Conservation (phyloP, 78 protist genomes). For the Tieghemostelium lacteum region DNA sequence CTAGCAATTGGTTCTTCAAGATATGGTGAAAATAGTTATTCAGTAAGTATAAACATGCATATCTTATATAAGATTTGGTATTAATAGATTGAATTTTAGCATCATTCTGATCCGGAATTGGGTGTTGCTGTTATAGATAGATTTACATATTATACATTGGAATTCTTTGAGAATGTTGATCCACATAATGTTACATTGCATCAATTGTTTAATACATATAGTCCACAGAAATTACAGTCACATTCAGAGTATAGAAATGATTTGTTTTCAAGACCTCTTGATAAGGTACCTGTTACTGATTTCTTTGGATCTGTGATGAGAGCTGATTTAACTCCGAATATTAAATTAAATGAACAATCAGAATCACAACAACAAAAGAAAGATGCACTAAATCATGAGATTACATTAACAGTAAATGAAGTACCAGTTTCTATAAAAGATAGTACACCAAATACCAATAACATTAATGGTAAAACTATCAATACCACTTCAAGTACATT, state of each 20-base stretch:
- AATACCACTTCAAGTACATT: too few species aligned
- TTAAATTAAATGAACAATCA: neutral
- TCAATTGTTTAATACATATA: conserved; percentile 49
- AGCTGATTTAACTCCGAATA: conserved; percentile 66
- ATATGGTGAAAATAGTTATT: conserved; percentile 88
- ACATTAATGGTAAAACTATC: too few species aligned
- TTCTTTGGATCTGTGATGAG: conserved; percentile 84
- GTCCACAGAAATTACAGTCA: conserved; percentile 56
- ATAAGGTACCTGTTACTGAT: conserved; percentile 82
- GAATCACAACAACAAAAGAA: neutral
- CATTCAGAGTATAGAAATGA: conserved; percentile 74
- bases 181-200: conserved; percentile 66
- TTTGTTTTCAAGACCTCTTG: conserved; percentile 66
- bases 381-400: neutral
- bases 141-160: conserved; percentile 90
- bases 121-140: conserved; percentile 92
- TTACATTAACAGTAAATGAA: conserved; percentile 12
- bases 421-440: conserved; percentile 10
- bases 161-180: conserved; percentile 78
- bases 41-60: conserved; percentile 41
- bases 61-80: neutral
- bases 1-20: conserved; percentile 81
- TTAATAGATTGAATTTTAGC: conserved; percentile 36
- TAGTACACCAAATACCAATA: too few species aligned
- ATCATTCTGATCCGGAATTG: conserved; percentile 84